These are phyloP conservation scores for Agrocybe praecox DNA, from an alignment of 768 basidiomycete species.

Conservation along the genomic window DNA sequence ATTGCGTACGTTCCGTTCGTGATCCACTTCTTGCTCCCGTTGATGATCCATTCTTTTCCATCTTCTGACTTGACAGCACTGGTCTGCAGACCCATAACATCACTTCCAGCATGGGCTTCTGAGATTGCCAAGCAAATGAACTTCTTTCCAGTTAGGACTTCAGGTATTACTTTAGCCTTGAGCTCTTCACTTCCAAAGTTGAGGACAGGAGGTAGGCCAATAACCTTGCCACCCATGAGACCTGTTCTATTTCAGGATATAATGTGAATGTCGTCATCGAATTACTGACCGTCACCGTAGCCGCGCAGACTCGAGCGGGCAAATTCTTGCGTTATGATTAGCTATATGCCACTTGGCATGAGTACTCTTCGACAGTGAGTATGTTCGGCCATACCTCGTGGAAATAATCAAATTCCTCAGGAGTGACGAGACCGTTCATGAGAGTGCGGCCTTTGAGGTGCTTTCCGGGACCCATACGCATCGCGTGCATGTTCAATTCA, in stretches of 20 bases:
- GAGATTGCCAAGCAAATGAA: slow-evolving; percentile 88
- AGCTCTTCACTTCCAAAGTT: slow-evolving; percentile 80
- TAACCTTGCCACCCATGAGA: slow-evolving; percentile 77
- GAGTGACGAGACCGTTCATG: slow-evolving; percentile 81
- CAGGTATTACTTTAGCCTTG: slow-evolving; percentile 60
- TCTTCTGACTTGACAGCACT: slow-evolving; percentile 80
- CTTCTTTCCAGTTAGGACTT: slow-evolving; percentile 76
- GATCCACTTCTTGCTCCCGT: slow-evolving; percentile 64
- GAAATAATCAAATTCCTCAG: slow-evolving; percentile 92
- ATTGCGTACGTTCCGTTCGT: slow-evolving; percentile 62
- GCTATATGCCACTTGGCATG: slow-evolving; percentile 32
- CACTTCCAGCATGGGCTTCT: slow-evolving; percentile 87
- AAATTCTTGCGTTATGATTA: slow-evolving; percentile 87
- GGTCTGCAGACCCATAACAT: slow-evolving; percentile 80
- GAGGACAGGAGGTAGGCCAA: slow-evolving; percentile 86
- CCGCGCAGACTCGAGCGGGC: slow-evolving; percentile 70
- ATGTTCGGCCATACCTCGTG: slow-evolving; percentile 55
- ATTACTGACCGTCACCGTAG: slow-evolving; percentile 71
- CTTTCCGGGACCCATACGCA: slow-evolving; percentile 94
- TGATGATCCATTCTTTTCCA: slow-evolving; percentile 84
- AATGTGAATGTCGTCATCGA: not conserved
- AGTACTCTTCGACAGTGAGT: not conserved
- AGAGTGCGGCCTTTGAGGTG: slow-evolving; percentile 82
- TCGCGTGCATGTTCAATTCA: slow-evolving; percentile 76
- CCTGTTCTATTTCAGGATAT: slow-evolving; percentile 35